Base-by-base conservation (phyloP, 331 rosid species). In the Telfairia occidentalis region DNA sequence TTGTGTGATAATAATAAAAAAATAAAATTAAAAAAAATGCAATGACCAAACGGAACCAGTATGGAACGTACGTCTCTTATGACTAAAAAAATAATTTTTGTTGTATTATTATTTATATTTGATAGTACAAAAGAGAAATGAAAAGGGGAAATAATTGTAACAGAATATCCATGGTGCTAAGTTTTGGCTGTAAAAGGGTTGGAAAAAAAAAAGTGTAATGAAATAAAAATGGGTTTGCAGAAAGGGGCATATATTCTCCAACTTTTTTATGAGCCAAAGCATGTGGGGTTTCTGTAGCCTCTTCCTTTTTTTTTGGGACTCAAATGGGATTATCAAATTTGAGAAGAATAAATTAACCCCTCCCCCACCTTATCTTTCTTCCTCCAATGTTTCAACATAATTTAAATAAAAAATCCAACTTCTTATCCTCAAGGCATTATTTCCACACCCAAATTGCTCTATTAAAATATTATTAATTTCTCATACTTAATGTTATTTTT, bases 211-310 rank as follows among this genome's bases (percentile, higher is more conserved):
- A 35, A 6, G n/a, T 38, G 30, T 7, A 63, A 63, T 63, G 26
- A 63, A 63, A 65, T 38, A 66, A 40, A 21, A 66, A 66, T 66
- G 40, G n/a, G 35, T 23, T 23, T 66, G 26, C 35, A 66, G 34
- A 90, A 86, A 89, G 90, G 74, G 90, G 74, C 86, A 83, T 76
- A 84, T 89, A 92, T 83, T 86, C 89, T 84, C 82, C 82, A 82
- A 74, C 92, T 89, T 89, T 89, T 91, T 76, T 40, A 78, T 78
- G 40, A 76, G 40, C 85, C 82, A 80, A 60, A 81, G 81, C 90
- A 91, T 84, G 95, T 87, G 97, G 84, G 73, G 77, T 82, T 81
- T 79, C 76, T 76, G 78, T 80, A 82, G 84, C 0, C 5, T 40
- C 32, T 78, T 74, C 78, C 18, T 82, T 78, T 82, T 77, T 82